Evolutionary conservation across 1,284 basidiomycete species (phyloP).

Genomic region (Schizophyllum amplum): DNA sequence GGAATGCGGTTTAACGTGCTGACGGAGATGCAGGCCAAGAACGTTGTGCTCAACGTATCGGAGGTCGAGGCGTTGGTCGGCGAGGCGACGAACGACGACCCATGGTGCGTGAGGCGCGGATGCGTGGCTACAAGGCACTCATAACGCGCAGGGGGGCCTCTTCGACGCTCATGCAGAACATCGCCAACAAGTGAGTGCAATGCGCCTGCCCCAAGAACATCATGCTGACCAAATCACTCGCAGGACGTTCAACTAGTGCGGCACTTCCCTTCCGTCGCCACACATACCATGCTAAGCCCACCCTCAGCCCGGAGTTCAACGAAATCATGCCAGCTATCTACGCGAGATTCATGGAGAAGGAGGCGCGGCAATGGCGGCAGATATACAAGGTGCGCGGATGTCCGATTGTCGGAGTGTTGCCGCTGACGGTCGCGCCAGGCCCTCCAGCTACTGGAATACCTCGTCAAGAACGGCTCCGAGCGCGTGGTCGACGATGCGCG

Average conservation of each 20-base stretch:
- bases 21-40: conserved; percentile 54
- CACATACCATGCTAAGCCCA: conserved; percentile 4
- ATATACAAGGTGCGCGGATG: conserved; percentile 82
- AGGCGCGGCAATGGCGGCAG: conserved; percentile 96
- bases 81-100: conserved; percentile 97
- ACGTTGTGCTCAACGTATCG: conserved; percentile 88
- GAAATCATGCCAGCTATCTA: conserved; percentile 99
- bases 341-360: conserved; percentile 93
- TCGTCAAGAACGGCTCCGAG: conserved; percentile 97
- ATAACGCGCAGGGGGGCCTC: conserved; percentile 59
- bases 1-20: conserved; percentile 7
- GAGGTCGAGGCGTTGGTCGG: conserved; percentile 97
- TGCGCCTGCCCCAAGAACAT: conserved; percentile 9
- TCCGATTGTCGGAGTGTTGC: neutral
- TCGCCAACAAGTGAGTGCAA: conserved; percentile 79
- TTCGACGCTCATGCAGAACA: conserved; percentile 98
- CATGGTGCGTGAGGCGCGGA: conserved; percentile 47
- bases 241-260: conserved; percentile 80
- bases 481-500: conserved; percentile 97
- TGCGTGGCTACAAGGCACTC: neutral
- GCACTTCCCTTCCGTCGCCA: neutral
- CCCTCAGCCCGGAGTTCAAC: conserved; percentile 88
- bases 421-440: conserved; percentile 41
- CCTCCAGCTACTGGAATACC: conserved; percentile 91
- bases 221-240: neutral